Percentiles rank a stretch among this genome's conserved stretches.
phyloP scores from a whole-genome alignment of 23 red algal species.

The Gracilaria gracilis region DNA sequence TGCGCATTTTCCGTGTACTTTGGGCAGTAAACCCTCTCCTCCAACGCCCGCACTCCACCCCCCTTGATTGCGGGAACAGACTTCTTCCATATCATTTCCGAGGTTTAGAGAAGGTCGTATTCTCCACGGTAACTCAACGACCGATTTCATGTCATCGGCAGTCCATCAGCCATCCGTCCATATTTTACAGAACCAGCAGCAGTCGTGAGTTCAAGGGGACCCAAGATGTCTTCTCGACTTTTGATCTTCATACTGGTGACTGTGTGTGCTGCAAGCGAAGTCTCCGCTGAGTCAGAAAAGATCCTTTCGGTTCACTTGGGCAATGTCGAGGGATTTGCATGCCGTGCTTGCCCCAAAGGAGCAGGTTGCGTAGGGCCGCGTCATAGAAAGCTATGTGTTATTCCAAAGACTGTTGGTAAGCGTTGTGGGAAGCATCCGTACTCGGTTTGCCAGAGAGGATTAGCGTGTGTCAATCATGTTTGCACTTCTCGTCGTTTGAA shows the following conservation, averaged over 20 bases:
- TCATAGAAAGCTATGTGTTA: constrained; percentile 34
- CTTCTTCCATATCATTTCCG: too few species aligned
- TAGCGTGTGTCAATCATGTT: constrained; percentile 9
- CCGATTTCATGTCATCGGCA: too few species aligned
- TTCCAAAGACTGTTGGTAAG: background rate
- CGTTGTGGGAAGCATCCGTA: background rate
- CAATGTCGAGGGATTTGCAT: background rate
- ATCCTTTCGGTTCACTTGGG: background rate
- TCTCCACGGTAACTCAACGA: too few species aligned
- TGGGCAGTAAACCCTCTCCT: too few species aligned
- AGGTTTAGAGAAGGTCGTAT: too few species aligned
- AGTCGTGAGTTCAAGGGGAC: background rate
- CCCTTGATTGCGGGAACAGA: too few species aligned
- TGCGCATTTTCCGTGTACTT: too few species aligned
- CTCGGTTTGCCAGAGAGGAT: constrained; percentile 13
- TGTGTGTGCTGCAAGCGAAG: background rate
- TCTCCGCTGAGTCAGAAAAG: background rate
- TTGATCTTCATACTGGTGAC: background rate
- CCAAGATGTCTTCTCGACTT: background rate
- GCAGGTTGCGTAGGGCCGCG: background rate
- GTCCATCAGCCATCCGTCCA: background rate
- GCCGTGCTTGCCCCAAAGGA: background rate
- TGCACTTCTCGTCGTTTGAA: background rate
- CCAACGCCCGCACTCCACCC: too few species aligned
- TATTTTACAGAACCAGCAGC: background rate